phyloP scores from a whole-genome alignment of 805 yeast species.

The Phaffomyces opuntiae region DNA sequence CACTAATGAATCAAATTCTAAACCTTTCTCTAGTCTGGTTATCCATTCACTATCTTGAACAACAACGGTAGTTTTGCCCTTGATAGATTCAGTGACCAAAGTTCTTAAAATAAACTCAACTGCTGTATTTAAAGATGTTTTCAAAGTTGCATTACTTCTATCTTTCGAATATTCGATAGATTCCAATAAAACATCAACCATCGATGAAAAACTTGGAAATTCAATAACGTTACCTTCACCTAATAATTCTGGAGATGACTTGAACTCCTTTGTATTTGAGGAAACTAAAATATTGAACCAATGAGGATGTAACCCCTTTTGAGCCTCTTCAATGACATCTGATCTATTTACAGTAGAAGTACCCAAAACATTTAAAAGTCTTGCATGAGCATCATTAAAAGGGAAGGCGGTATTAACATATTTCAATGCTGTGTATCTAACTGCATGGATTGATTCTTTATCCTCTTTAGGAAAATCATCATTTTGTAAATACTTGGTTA shows the following conservation, averaged over 20 bases:
- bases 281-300: slow-evolving; percentile 58
- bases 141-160: slow-evolving; percentile 23
- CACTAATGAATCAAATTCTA: slow-evolving; percentile 54
- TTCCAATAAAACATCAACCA: slow-evolving; percentile 27
- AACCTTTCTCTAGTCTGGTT: slow-evolving; percentile 57
- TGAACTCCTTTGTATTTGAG: slow-evolving; percentile 35
- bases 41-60: slow-evolving; percentile 72
- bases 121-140: slow-evolving; percentile 32
- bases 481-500: slow-evolving; percentile 30
- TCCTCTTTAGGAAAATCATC: slow-evolving; percentile 24
- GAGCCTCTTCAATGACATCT: slow-evolving; percentile 76
- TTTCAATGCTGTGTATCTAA: slow-evolving; percentile 59
- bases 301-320: slow-evolving; percentile 74
- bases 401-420: slow-evolving; percentile 57
- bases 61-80: slow-evolving; percentile 46
- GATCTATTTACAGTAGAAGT: slow-evolving; percentile 49
- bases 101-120: slow-evolving; percentile 49
- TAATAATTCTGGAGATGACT: slow-evolving; percentile 36
- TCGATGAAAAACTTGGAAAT: slow-evolving; percentile 50
- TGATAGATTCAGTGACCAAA: slow-evolving; percentile 58
- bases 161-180: slow-evolving; percentile 22
- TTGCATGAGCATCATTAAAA: slow-evolving; percentile 59
- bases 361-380: slow-evolving; percentile 64
- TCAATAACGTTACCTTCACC: slow-evolving; percentile 30
- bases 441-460: slow-evolving; percentile 35